Evolutionary conservation across 495 filamentous ascomycete genomes (phyloP), one percentile per base, ranked within the genome.

Genomic region (Xylaria acuta): DNA sequence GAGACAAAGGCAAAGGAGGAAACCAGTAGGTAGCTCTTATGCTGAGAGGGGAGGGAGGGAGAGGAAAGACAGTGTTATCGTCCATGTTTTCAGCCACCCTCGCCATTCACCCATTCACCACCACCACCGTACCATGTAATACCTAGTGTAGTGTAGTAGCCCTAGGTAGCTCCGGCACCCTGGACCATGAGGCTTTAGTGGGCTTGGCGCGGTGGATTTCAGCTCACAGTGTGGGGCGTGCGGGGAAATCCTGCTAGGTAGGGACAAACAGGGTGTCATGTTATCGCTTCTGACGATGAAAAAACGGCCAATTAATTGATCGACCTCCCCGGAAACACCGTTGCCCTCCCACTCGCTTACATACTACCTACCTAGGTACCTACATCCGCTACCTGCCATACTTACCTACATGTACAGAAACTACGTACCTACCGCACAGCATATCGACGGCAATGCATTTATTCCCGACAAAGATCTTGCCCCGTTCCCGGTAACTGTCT

Each of bases 171-270:
- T 22, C 45, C 45, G 41, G 41, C 14, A 45, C 51, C 51, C 22
- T 27, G 22, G 51, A 27, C 51, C 25, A 56, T 18, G 0, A 49
- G 18, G 53, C 53, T 56, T 8, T 32, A 56, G 14, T 18, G 27
- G 16, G 53, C 27, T n/a, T 36, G 22, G 58, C 58, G 20, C 58
- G 20, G 58, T 40, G 58, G 20, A 32, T 14, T 11, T 40, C n/a
- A 22, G 58, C 20, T 1, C 22, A 58, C 20, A n/a, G 25, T 38
- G 32, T 38, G 58, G 58, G 25, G 58, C 4, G 58, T 60, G 58
- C 58, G 58, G 58, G 58, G 58, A 60, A n/a, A 60, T 38, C 32
- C 58, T 38, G n/a, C n/a, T n/a, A n/a, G n/a, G n/a, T n/a, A 38
- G 53, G 53, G 47, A 11, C 47, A 51, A 51, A 25, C 47, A 25